Conservation (phyloP, 2,329 filamentous ascomycete species). For the Phaeosphaeria sp. region DNA sequence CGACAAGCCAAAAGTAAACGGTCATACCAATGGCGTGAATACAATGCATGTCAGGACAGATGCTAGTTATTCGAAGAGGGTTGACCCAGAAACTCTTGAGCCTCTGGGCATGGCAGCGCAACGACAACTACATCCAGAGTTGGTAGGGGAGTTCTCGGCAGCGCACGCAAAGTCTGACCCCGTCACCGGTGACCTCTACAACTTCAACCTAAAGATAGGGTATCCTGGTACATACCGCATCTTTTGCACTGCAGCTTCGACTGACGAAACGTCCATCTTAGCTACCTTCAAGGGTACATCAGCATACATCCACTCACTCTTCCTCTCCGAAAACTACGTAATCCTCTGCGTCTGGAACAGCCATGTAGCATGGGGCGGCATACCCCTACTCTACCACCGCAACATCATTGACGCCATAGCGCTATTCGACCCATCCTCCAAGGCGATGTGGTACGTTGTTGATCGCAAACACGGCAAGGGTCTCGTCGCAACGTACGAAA, state of each 20-base stretch:
- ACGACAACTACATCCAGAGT: conserved; percentile 67
- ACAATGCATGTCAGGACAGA: conserved; percentile 69
- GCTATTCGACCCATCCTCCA: conserved; percentile 64
- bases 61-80: conserved; percentile 61
- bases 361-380: conserved; percentile 64
- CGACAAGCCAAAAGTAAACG: conserved; percentile 21
- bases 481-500: conserved; percentile 72
- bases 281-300: conserved; percentile 67
- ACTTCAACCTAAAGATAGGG: conserved; percentile 78
- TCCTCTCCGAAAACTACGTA: conserved; percentile 73
- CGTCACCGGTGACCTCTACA: conserved; percentile 76
- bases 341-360: conserved; percentile 76
- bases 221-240: conserved; percentile 68
- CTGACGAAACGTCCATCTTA: conserved; percentile 72
- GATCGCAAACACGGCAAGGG: conserved; percentile 69
- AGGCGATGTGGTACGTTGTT: conserved; percentile 75
- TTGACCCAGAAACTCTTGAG: conserved; percentile 76
- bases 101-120: conserved; percentile 71
- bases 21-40: conserved; percentile 50
- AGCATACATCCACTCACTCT: conserved; percentile 85
- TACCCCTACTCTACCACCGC: conserved; percentile 67
- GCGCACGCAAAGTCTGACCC: conserved; percentile 78
- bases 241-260: conserved; percentile 68
- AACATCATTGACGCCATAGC: conserved; percentile 74
- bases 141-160: conserved; percentile 71